A percentile compares a stretch with the other conserved stretches of the same genome.
These are phyloP conservation scores for Penstemon barbatus DNA, from an alignment of 257 asterid genomes.

Conservation along the genomic window DNA sequence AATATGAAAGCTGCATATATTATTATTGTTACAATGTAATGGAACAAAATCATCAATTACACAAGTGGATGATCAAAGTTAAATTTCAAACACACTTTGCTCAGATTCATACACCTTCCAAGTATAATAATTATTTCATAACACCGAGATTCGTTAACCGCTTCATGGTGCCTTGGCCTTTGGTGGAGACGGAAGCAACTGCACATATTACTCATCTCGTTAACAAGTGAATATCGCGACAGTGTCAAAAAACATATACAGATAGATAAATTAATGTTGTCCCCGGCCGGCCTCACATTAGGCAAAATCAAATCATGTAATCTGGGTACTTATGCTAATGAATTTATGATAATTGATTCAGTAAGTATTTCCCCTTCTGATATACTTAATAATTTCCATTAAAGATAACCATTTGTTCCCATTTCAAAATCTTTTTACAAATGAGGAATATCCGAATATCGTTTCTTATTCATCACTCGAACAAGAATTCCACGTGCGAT, in stretches of 20 bases:
- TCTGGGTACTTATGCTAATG: too few species aligned
- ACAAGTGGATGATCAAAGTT: background rate
- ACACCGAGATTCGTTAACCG: conserved; percentile 25
- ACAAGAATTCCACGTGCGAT: background rate
- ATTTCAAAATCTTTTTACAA: background rate
- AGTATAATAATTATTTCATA: conserved; percentile 21
- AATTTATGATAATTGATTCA: too few species aligned
- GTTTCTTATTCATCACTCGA: background rate
- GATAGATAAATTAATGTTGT: background rate
- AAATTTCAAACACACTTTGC: conserved; percentile 26
- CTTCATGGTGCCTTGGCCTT: conserved; percentile 72
- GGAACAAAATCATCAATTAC: conserved; percentile 1
- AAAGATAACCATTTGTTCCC: background rate
- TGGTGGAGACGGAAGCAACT: conserved; percentile 71
- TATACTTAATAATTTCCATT: too few species aligned
- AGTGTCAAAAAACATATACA: background rate
- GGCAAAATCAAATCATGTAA: too few species aligned
- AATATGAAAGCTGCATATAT: conserved; percentile 18
- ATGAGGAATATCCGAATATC: conserved; percentile 1
- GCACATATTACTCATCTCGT: conserved; percentile 29
- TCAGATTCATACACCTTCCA: conserved; percentile 30
- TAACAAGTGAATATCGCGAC: background rate
- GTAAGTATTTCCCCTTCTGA: too few species aligned
- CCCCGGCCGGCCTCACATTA: too few species aligned
- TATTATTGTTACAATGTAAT: conserved; percentile 20